These are phyloP conservation scores for Fallopia convolvulus DNA, from an alignment of 148 eudicot species.

Conservation along the genomic window DNA sequence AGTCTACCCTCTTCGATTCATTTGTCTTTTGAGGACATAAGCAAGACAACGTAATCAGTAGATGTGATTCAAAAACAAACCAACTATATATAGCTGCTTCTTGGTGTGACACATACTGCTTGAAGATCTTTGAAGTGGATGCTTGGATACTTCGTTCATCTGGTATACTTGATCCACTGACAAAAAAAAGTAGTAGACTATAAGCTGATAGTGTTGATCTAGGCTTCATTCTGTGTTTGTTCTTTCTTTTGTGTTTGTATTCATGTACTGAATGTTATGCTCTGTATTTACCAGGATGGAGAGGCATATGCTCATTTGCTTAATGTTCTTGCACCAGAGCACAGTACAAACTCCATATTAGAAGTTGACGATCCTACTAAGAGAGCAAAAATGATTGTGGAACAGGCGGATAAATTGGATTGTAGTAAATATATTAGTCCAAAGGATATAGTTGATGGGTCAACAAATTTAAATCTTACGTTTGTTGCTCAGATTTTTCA, in stretches of 20 bases:
- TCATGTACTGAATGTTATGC: neutral
- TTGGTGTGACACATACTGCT: neutral
- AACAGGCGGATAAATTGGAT: slow-evolving; percentile 77
- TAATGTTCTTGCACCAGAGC: slow-evolving; percentile 81
- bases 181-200: neutral
- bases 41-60: neutral
- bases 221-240: neutral
- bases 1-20: neutral
- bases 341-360: slow-evolving; percentile 33
- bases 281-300: slow-evolving; percentile 53
- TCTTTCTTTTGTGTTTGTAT: neutral
- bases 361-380: slow-evolving; percentile 57
- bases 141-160: neutral
- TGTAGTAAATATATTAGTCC: slow-evolving; percentile 67
- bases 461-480: slow-evolving; percentile 69
- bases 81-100: neutral
- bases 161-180: neutral
- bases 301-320: slow-evolving; percentile 86
- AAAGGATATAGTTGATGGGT: slow-evolving; percentile 76
- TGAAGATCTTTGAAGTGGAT: neutral
- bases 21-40: neutral
- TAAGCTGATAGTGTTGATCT: neutral
- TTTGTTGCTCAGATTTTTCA: slow-evolving; percentile 88
- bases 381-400: slow-evolving; percentile 69
- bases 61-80: neutral